Evolutionary conservation across 257 asterid genomes (phyloP).

Genomic region (Jasminum sambac): DNA sequence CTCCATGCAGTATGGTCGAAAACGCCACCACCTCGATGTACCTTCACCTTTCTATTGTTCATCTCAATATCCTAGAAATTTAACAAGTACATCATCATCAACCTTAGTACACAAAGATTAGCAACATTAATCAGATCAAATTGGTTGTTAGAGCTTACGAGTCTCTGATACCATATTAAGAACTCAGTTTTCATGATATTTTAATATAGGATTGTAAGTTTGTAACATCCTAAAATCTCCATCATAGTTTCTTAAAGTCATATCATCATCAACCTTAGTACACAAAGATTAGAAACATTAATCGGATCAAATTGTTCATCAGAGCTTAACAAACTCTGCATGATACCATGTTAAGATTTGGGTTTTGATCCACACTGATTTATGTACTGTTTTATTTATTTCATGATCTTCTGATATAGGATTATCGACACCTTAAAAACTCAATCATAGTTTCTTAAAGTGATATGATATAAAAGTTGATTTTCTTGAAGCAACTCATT

Average conservation of each 20-base stretch:
- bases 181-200: no score
- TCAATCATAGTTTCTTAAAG: neutral
- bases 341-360: no score
- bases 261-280: constrained; percentile 22
- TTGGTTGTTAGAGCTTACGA: no score
- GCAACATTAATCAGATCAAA: neutral
- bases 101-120: constrained; percentile 15
- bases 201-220: no score
- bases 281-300: constrained; percentile 6
- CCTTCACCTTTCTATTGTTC: constrained; percentile 61
- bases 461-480: neutral
- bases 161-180: no score
- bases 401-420: no score
- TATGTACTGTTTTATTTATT: no score
- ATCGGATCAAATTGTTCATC: no score
- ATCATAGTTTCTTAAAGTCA: neutral
- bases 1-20: constrained; percentile 55
- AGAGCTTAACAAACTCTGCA: no score
- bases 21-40: constrained; percentile 43
- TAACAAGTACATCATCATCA: constrained; percentile 20
- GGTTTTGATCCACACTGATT: no score
- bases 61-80: constrained; percentile 57
- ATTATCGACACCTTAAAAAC: neutral
- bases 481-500: neutral
- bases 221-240: no score